Evolutionary conservation across 192 early-diverging fungal species (phyloP), one percentile per base, ranked within the genome.

Genomic region (Oehlia diaphana): DNA sequence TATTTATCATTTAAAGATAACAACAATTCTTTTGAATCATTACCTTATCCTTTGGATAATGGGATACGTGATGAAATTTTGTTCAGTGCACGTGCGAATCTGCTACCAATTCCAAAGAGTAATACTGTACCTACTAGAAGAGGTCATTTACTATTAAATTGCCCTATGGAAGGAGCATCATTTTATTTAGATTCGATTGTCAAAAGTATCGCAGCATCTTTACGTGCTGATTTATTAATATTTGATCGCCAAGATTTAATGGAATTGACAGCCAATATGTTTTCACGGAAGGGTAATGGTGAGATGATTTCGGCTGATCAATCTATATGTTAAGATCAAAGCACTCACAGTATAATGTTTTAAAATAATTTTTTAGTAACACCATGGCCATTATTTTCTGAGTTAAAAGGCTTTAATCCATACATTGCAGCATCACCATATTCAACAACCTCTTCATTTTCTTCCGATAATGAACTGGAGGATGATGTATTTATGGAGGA

Each of bases 221-320:
- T 79, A 26, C 77, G 61, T 37, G 92, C 93, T 37, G 89, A 90
- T 81, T 68, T 94, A 21, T 47, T 93, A 14, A 85, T 81, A 0
- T 72, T 94, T 53, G 93, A 94, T 76, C 82, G 86, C 12, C 86
- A 90, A 63, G 88, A 89, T 61, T 70, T 93, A 28, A 82, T 92
- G 63, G 80, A 83, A 12, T 83, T 90, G n/a, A 89, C 87, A 5
- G 50, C 81, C 8, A 85, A 85, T 53, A 86, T 83, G 71, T 86
- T 84, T 79, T 69, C 68, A 61, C 68, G 80, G 44, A 72, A 80
- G 61, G 72, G 79, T 65, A 80, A 74, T 72, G 28, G 47, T 47
- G 74, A 63, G 86, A 76, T 58, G 42, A 78, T 21, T 8, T 72
- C 28, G 42, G 42, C 39, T 35, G 65, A n/a, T 28, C 33, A 44